Evolutionary conservation across 2,329 filamentous ascomycete genomes (phyloP).

Genomic region (Pyrenophora graminea): DNA sequence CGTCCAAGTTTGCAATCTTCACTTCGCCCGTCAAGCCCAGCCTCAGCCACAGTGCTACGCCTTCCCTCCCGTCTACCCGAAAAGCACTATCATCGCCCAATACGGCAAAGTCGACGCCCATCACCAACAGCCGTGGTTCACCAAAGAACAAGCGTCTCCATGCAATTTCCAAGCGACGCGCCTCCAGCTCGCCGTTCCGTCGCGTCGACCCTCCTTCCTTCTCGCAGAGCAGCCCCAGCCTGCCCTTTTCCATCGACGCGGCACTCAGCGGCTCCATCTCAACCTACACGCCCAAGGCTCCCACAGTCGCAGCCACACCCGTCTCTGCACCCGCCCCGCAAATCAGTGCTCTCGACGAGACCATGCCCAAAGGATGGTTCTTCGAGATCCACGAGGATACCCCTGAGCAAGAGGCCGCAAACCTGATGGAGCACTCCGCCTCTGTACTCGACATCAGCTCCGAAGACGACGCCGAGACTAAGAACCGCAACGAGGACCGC

Average conservation of each 20-base stretch:
- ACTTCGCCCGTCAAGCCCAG: conserved; percentile 32
- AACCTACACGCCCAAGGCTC: conserved; percentile 57
- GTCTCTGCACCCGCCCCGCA: conserved; percentile 35
- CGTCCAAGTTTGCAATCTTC: conserved; percentile 47
- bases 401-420: conserved; percentile 86
- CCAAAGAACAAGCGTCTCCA: conserved; percentile 72
- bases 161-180: conserved; percentile 70
- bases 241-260: conserved; percentile 83
- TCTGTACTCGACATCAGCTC: conserved; percentile 85
- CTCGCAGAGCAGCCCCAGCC: conserved; percentile 49
- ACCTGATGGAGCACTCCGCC: conserved; percentile 88
- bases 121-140: conserved; percentile 68
- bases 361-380: conserved; percentile 69
- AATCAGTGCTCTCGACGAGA: conserved; percentile 53
- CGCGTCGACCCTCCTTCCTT: conserved; percentile 74
- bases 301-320: conserved; percentile 38
- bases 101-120: conserved; percentile 50
- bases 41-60: conserved; percentile 32
- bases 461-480: conserved; percentile 73
- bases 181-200: conserved; percentile 62
- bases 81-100: conserved; percentile 50
- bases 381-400: conserved; percentile 96
- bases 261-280: conserved; percentile 78
- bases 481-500: conserved; percentile 60
- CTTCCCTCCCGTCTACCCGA: conserved; percentile 36